Base-by-base conservation (phyloP, 768 basidiomycete species). In the Trametes coccinea region DNA sequence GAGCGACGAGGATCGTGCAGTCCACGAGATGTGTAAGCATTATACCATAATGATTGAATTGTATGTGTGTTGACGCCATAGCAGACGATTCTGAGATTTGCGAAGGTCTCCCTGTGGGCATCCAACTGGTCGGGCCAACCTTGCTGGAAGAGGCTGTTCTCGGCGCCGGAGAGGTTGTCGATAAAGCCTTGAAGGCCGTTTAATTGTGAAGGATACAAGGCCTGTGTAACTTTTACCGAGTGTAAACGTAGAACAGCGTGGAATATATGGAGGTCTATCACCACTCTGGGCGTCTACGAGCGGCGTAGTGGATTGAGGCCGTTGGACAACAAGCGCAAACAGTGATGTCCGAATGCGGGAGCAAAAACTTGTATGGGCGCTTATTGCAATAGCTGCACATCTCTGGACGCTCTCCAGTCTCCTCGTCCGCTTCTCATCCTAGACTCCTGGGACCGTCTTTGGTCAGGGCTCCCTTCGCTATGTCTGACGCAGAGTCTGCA, bases 61-160 rank as follows among this genome's bases (percentile, higher is more conserved):
- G 11, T 11, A 37, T 37, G 27, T 17, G 16, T 22, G 8, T 17
- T 51, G 13, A 59, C 4, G 10, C n/a, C 16, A 7, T n/a, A 33
- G 9, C 49, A 81, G 79, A 79, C 60, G 71, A 81, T 51, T 78
- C 81, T 10, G 75, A 75, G 39, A 62, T 73, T 3, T 79, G 76
- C 62, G 46, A 60, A n/a, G 71, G 69, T 41, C 68, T 69, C 0
- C 76, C 77, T 0, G 69, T 78, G 5, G 68, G 70, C 1, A 53
- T 79, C 10, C 78, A 79, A 64, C 43, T 77, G 5, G 66, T 76
- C 16, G 76, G 75, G 0, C 63, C 71, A 17, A 73, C 72, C 44
- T 64, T 72, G 40, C 76, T 77, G 60, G 78, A 79, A 53, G 78
- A 79, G 58, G 74, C 75, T 0, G 69, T 78, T 2, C 57, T 78